Evolutionary conservation across 768 basidiomycete genomes (phyloP).

Genomic region (Tylopilus sp.): DNA sequence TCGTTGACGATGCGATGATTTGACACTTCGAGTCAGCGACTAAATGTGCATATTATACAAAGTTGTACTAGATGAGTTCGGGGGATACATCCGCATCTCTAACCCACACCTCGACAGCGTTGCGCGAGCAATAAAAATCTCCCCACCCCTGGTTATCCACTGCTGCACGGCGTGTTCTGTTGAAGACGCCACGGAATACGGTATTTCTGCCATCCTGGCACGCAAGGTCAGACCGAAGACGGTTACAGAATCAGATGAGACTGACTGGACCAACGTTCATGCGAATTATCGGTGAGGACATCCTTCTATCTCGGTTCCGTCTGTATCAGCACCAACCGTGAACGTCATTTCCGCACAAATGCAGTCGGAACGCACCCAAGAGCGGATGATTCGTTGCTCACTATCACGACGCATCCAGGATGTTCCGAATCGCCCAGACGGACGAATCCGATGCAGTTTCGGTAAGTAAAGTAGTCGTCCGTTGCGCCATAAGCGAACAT

Average conservation of each 20-base stretch:
- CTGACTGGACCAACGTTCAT: constrained; percentile 68
- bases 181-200: constrained; percentile 49
- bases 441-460: constrained; percentile 74
- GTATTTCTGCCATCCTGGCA: constrained; percentile 31
- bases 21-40: too few relatives aligned
- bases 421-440: constrained; percentile 55
- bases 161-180: constrained; percentile 38
- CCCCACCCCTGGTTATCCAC: constrained; percentile 63
- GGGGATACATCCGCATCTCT: background rate
- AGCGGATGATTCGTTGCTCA: constrained; percentile 51
- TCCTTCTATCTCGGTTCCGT: background rate
- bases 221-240: constrained; percentile 1
- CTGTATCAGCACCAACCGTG: background rate
- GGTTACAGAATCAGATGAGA: constrained; percentile 12
- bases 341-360: background rate
- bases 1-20: too few relatives aligned
- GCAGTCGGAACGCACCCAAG: constrained; percentile 13
- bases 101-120: constrained; percentile 61
- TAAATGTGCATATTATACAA: too few relatives aligned
- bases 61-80: too few relatives aligned
- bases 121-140: constrained; percentile 54
- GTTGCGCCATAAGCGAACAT: constrained; percentile 62
- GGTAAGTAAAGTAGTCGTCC: constrained; percentile 55
- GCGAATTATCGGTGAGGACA: constrained; percentile 36
- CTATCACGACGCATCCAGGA: constrained; percentile 64